Conservation (phyloP, 768 basidiomycete genomes). For the Tylopilus plumbeoviolaceoides region DNA sequence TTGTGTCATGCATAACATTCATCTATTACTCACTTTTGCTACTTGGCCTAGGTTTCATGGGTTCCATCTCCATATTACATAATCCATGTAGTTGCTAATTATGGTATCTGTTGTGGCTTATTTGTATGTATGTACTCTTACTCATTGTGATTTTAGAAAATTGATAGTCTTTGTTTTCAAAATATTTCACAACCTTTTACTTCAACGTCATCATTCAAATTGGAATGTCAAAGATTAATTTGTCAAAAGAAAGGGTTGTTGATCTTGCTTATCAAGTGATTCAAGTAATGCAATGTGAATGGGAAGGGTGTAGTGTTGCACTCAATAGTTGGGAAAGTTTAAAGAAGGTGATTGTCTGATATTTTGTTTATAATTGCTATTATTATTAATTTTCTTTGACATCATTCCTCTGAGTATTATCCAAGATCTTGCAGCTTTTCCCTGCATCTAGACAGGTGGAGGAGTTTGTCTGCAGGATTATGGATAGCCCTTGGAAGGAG, state of each 20-base stretch:
- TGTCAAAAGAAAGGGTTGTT: slow-evolving; percentile 21
- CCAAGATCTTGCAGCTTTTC: slow-evolving; percentile 13
- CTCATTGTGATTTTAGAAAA: neutral
- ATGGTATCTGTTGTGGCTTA: slow-evolving; percentile 2
- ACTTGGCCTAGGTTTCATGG: too few species aligned
- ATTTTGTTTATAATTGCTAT: slow-evolving; percentile 7
- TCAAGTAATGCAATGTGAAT: slow-evolving; percentile 27
- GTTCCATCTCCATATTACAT: too few species aligned
- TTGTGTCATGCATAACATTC: too few species aligned
- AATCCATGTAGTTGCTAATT: too few species aligned
- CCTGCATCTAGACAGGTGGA: slow-evolving; percentile 6
- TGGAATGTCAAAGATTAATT: slow-evolving; percentile 13
- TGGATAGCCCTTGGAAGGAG: slow-evolving; percentile 15
- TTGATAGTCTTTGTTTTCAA: neutral
- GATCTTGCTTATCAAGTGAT: slow-evolving; percentile 23
- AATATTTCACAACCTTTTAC: neutral
- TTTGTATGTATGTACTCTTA: slow-evolving; percentile 9
- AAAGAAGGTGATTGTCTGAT: slow-evolving; percentile 24
- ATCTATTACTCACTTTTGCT: too few species aligned
- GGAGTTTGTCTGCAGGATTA: slow-evolving; percentile 19
- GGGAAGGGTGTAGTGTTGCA: slow-evolving; percentile 23
- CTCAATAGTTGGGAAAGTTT: slow-evolving; percentile 29
- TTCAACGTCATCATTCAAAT: slow-evolving; percentile 10
- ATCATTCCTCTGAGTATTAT: slow-evolving; percentile 2
- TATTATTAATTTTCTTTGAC: neutral